A percentile compares a stretch with the other conserved stretches of the same genome.
Conservation (phyloP, 148 eudicot genomes). For the Vaccinium darrowii region DNA sequence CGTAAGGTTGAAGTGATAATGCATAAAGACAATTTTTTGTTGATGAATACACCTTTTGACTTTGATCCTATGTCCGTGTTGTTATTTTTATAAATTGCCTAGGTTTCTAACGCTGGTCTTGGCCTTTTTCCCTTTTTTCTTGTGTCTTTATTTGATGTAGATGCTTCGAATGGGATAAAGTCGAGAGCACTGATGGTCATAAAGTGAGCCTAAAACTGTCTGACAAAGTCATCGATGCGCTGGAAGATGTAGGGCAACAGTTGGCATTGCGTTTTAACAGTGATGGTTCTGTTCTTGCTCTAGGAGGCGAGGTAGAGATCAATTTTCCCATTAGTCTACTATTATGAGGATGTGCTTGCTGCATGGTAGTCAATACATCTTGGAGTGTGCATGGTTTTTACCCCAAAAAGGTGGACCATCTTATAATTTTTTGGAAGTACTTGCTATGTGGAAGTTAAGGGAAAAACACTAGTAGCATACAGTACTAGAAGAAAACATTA, state of each 20-base stretch:
- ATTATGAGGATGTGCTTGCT: neutral
- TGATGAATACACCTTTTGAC: neutral
- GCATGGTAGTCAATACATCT: slow-evolving; percentile 12
- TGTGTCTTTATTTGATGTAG: slow-evolving; percentile 26
- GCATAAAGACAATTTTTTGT: neutral
- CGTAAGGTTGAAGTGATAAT: neutral
- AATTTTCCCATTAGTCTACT: slow-evolving; percentile 11
- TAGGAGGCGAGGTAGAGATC: slow-evolving; percentile 75
- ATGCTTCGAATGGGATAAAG: slow-evolving; percentile 67
- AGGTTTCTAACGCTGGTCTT: neutral
- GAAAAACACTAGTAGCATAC: neutral
- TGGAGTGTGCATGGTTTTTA: neutral
- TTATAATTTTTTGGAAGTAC: neutral
- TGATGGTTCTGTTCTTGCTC: slow-evolving; percentile 75
- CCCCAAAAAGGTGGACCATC: neutral
- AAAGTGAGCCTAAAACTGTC: slow-evolving; percentile 45
- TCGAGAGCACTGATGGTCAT: slow-evolving; percentile 21
- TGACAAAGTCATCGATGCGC: slow-evolving; percentile 45
- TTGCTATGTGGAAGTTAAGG: neutral
- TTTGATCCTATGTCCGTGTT: neutral
- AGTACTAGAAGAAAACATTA: neutral
- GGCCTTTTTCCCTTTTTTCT: neutral
- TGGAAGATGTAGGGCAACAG: slow-evolving; percentile 81
- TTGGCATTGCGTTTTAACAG: slow-evolving; percentile 60
- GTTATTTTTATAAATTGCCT: neutral